A percentile compares a stretch with the other conserved stretches of the same genome.
Evolutionary conservation across 495 filamentous ascomycete genomes (phyloP).

Genomic region (Extremus antarcticus): DNA sequence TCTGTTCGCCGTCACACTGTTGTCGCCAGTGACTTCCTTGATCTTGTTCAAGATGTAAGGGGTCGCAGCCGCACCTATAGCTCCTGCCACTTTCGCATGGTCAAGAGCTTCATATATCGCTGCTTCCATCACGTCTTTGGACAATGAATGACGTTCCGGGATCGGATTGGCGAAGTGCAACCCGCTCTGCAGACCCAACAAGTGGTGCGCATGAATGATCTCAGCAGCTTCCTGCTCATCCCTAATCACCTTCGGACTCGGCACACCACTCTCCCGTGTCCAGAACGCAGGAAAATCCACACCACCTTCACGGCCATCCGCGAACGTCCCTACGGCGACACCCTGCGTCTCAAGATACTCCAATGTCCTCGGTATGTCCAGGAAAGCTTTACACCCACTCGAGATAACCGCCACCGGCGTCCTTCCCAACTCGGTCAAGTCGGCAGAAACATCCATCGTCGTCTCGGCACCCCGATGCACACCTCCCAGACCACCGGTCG

Average conservation of each 20-base stretch:
- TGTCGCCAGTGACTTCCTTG: slow-evolving; percentile 63
- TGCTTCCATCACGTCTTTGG: slow-evolving; percentile 59
- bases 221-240: slow-evolving; percentile 73
- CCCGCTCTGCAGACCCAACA: slow-evolving; percentile 58
- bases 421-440: slow-evolving; percentile 87
- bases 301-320: slow-evolving; percentile 53
- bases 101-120: slow-evolving; percentile 62
- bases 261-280: slow-evolving; percentile 69
- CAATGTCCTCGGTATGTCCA: slow-evolving; percentile 81
- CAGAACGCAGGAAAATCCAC: slow-evolving; percentile 88
- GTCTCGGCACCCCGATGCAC: slow-evolving; percentile 84
- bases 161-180: slow-evolving; percentile 84
- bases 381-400: slow-evolving; percentile 88
- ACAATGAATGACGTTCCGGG: slow-evolving; percentile 56
- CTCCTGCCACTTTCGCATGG: slow-evolving; percentile 58
- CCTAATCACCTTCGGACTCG: slow-evolving; percentile 62
- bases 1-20: slow-evolving; percentile 62
- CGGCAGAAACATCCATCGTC: slow-evolving; percentile 87
- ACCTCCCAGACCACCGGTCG: slow-evolving; percentile 74
- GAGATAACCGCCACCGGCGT: slow-evolving; percentile 82
- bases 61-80: slow-evolving; percentile 68
- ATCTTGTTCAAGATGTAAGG: slow-evolving; percentile 79
- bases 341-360: slow-evolving; percentile 95
- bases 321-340: slow-evolving; percentile 76
- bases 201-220: slow-evolving; percentile 60